Base-by-base conservation (phyloP, 2,329 filamentous ascomycete species). In the Pseudocercospora crystallina region DNA sequence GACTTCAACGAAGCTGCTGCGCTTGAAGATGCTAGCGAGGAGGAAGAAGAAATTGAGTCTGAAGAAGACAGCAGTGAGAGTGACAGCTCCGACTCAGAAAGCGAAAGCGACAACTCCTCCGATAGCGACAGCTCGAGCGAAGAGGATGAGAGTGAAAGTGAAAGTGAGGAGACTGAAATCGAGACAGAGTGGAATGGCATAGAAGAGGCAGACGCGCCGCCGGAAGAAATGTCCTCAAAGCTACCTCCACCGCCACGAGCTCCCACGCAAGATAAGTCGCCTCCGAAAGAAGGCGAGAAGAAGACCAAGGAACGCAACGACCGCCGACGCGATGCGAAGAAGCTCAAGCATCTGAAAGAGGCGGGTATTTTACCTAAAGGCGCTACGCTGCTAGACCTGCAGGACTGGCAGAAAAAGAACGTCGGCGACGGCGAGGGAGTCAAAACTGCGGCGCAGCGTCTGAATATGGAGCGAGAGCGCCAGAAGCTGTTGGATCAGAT, bases 261-360 rank as follows among this genome's bases (percentile, higher is more conserved):
- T 17, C 29, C 37, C n/a, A 29, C 20, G 29, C 40, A 41, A 37
- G 20, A 41, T 13, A 36, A 37, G 35, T 36, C 32, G 13, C 42
- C 40, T 17, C 41, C 48, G 33, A 31, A 47, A 11, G 13, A 74
- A 52, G 83, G 84, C 12, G 73, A 72, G 30, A 57, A 63, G 15
- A 60, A 65, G 13, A 87, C 84, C 0, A 76, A 76, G 43, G 69
- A 69, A 17, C 78, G 82, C 53, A 87, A 87, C 57, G 61, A 69
- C 29, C 75, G 84, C 34, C 75, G 75, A 35, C 77, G 76, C 49
- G 68, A 77, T 45, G 67, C 72, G 34, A 76, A 76, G 49, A 71
- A 71, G 49, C 68, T 86, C 9, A 68, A 70, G 3, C 72, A 74
- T 49, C 70, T 85, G 7, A 82, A 84, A 59, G 65, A 73, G 13